Evolutionary conservation across 495 filamentous ascomycete species (phyloP).

Genomic region (Rhypophila decipiens): DNA sequence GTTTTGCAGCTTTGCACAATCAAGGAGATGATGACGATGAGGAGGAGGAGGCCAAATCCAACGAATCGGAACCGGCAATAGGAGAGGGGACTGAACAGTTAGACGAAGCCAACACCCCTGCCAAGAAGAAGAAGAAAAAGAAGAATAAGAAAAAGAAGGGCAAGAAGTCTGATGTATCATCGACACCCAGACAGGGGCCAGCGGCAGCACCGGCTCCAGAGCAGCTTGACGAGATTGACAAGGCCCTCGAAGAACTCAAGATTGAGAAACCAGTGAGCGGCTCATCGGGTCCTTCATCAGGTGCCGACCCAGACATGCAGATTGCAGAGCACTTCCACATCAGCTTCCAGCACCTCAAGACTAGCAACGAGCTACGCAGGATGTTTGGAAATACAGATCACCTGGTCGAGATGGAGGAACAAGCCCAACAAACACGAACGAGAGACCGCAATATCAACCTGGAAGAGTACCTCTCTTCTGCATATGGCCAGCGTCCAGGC

Average conservation of each 20-base stretch:
- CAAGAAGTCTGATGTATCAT: slow-evolving; percentile 33
- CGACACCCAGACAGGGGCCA: slow-evolving; percentile 7
- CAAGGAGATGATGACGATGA: slow-evolving; percentile 30
- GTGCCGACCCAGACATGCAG: slow-evolving; percentile 11
- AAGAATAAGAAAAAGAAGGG: slow-evolving; percentile 56
- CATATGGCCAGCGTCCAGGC: slow-evolving; percentile 33
- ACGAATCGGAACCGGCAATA: slow-evolving; percentile 11
- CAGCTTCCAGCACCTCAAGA: slow-evolving; percentile 75
- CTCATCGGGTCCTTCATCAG: slow-evolving; percentile 3
- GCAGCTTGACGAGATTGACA: slow-evolving; percentile 74
- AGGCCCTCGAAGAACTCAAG: slow-evolving; percentile 61
- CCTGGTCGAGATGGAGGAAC: slow-evolving; percentile 48
- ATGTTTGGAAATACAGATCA: slow-evolving; percentile 82
- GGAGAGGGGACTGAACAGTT: slow-evolving; percentile 40
- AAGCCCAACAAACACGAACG: slow-evolving; percentile 33
- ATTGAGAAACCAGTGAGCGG: slow-evolving; percentile 17
- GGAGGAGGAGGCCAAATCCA: slow-evolving; percentile 31
- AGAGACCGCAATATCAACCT: slow-evolving; percentile 57
- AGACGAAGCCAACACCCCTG: slow-evolving; percentile 11
- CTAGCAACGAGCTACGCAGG: slow-evolving; percentile 85
- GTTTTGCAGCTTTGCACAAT: slow-evolving; percentile 42
- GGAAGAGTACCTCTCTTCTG: slow-evolving; percentile 61
- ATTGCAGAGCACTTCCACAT: slow-evolving; percentile 61
- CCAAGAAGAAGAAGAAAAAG: slow-evolving; percentile 46
- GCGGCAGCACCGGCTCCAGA: slow-evolving; percentile 15